These are phyloP conservation scores for Lumnitzera racemosa DNA, from an alignment of 345 rosid genomes.

Conservation along the genomic window DNA sequence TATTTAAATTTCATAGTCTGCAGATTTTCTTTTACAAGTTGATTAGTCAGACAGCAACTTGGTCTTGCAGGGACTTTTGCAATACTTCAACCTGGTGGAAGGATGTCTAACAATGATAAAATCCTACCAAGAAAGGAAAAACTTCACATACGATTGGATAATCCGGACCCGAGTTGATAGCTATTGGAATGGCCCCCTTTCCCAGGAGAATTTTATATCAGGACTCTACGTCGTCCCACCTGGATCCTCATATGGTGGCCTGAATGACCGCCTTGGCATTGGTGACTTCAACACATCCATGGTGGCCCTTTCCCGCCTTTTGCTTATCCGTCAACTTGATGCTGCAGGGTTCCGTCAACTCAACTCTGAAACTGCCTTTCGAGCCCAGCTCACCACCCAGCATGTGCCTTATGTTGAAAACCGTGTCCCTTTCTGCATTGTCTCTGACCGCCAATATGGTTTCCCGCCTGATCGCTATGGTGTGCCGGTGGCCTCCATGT, in stretches of 20 bases:
- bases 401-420: slow-evolving; percentile 32
- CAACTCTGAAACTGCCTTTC: slow-evolving; percentile 84
- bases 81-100: slow-evolving; percentile 76
- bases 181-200: slow-evolving; percentile 66
- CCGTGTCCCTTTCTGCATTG: slow-evolving; percentile 68
- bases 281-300: slow-evolving; percentile 58
- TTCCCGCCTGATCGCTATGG: slow-evolving; percentile 62
- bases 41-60: not conserved
- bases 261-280: slow-evolving; percentile 86
- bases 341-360: slow-evolving; percentile 41
- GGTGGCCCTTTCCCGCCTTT: slow-evolving; percentile 79
- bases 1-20: not conserved
- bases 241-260: slow-evolving; percentile 86
- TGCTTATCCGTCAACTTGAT: slow-evolving; percentile 63
- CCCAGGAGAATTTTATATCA: slow-evolving; percentile 45
- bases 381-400: slow-evolving; percentile 58
- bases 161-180: slow-evolving; percentile 92
- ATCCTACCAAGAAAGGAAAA: slow-evolving; percentile 36
- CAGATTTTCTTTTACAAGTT: not conserved
- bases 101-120: slow-evolving; percentile 70
- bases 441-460: slow-evolving; percentile 52
- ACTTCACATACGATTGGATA: slow-evolving; percentile 82
- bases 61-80: slow-evolving; percentile 61
- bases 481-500: slow-evolving; percentile 71
- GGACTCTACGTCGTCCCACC: slow-evolving; percentile 66